Evolutionary conservation across 1,139 yeast genomes (phyloP).

Genomic region (Yarrowia galli): DNA sequence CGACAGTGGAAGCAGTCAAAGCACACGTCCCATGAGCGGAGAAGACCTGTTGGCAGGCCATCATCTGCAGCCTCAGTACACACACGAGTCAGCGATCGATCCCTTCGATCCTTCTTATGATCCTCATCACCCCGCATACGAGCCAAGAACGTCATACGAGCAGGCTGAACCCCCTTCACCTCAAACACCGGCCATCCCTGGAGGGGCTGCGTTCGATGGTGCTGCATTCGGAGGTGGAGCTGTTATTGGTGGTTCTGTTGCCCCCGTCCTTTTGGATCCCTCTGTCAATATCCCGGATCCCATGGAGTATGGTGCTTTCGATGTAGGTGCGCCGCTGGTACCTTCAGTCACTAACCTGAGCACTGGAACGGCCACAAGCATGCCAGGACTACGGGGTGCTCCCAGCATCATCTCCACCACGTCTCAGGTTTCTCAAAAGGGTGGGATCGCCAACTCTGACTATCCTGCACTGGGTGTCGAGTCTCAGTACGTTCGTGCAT

Average conservation of each 20-base stretch:
- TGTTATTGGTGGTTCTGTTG: conserved; percentile 7
- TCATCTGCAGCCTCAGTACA: conserved; percentile 16
- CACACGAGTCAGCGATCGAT: conserved; percentile 23
- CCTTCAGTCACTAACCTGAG: conserved; percentile 25
- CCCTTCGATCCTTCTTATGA: conserved; percentile 29
- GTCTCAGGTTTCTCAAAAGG: conserved; percentile 19
- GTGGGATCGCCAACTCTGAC: neutral
- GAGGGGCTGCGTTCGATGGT: neutral
- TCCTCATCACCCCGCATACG: conserved; percentile 28
- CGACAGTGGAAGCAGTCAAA: conserved; percentile 22
- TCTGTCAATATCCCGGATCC: conserved; percentile 28
- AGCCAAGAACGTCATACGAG: conserved; percentile 15
- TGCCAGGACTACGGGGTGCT: conserved; percentile 18
- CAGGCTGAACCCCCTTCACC: conserved; percentile 18
- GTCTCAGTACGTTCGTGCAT: conserved; percentile 58
- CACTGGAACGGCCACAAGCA: conserved; percentile 16
- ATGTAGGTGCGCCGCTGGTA: conserved; percentile 18
- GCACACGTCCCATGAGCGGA: conserved; percentile 26
- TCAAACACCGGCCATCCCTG: neutral
- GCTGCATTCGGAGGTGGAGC: conserved; percentile 26
- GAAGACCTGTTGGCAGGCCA: conserved; percentile 18
- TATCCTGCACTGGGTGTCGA: conserved; percentile 34
- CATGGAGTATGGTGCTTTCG: conserved; percentile 26
- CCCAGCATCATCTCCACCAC: conserved; percentile 30
- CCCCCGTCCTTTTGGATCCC: conserved; percentile 19